Base-by-base conservation (phyloP, 495 filamentous ascomycete genomes). In the Daldinia childiae region DNA sequence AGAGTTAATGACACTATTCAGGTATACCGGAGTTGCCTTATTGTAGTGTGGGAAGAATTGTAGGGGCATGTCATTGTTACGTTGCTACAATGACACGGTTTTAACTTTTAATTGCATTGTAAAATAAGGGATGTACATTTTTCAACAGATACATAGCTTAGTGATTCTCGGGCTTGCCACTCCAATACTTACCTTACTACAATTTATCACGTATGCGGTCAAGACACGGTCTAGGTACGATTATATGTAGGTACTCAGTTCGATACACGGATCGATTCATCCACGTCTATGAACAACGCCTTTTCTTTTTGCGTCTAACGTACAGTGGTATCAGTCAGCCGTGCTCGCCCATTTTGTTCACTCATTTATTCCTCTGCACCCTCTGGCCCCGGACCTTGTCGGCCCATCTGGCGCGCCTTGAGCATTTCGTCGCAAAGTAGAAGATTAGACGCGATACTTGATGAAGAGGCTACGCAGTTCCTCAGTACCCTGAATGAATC, bases 401-500 rank as follows among this genome's bases (percentile, higher is more conserved):
- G 77, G 0, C 85, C 90, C 95, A 98, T 98, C 82, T 98, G 96
- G 77, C 95, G 86, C 58, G 95, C 95, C 86, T 99, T 99, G 64
- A 99, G 83, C 80, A 99, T 85, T 85, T 99, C 95, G 74, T 99
- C 95, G 71, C 96, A 98, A 21, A 99, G 87, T 68, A 99, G 84
- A 24, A 99, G 87, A 82, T 99, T 99, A 14, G 91, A 92, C 17
- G 95, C 95, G 75, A 99, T 99, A 43, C 95, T 93, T 9, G 93
- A 91, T 79, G 94, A 95, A 32, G 93, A 97, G 15, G 95, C 93
- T 72, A 98, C 89, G 76, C 90, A 93, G 81, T 98, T 98, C 64
- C 95, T 87, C 70, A 99, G 79, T 7, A 99, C 95, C 41, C 96
- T 89, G 87, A 94, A 99, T 4, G 93, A 97, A 78, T 99, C 95